These are phyloP conservation scores for Paramecium sexaurelia DNA, from an alignment of 73 alveolate species.

Conservation along the genomic window DNA sequence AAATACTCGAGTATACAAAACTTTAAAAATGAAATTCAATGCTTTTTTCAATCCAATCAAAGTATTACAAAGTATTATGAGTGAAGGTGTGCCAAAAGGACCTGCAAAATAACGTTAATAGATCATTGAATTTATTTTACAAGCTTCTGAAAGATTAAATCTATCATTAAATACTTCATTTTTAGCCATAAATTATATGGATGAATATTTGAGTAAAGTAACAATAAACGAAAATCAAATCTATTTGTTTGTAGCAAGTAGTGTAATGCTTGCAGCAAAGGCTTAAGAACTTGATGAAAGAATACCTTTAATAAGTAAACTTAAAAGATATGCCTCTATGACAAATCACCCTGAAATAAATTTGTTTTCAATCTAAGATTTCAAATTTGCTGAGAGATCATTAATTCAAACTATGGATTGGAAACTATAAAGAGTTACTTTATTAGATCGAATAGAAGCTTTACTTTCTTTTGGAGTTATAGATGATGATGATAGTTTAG, in stretches of 20 bases:
- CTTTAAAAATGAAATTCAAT: slow-evolving; percentile 17
- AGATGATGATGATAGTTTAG: slow-evolving; percentile 58
- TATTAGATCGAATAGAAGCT: slow-evolving; percentile 55
- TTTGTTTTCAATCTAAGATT: neutral
- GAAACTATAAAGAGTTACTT: slow-evolving; percentile 59
- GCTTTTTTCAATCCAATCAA: slow-evolving; percentile 18
- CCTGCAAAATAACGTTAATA: neutral
- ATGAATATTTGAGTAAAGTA: neutral
- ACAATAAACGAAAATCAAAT: neutral
- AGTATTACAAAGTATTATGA: neutral
- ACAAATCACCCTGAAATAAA: slow-evolving; percentile 45
- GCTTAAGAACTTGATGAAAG: slow-evolving; percentile 67
- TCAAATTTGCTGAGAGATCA: slow-evolving; percentile 49
- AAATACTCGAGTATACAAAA: slow-evolving; percentile 13
- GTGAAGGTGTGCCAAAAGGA: neutral
- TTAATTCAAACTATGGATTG: slow-evolving; percentile 49
- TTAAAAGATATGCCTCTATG: slow-evolving; percentile 62
- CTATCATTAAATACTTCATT: neutral
- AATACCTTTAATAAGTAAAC: slow-evolving; percentile 63
- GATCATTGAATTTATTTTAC: neutral
- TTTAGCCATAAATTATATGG: slow-evolving; percentile 17
- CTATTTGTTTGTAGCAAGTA: slow-evolving; percentile 2
- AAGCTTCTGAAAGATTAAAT: slow-evolving; percentile 32
- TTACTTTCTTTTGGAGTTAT: slow-evolving; percentile 45
- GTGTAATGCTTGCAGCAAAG: slow-evolving; percentile 56